Evolutionary conservation across 2,329 filamentous ascomycete species (phyloP).

Genomic region (Colletotrichum camelliae): DNA sequence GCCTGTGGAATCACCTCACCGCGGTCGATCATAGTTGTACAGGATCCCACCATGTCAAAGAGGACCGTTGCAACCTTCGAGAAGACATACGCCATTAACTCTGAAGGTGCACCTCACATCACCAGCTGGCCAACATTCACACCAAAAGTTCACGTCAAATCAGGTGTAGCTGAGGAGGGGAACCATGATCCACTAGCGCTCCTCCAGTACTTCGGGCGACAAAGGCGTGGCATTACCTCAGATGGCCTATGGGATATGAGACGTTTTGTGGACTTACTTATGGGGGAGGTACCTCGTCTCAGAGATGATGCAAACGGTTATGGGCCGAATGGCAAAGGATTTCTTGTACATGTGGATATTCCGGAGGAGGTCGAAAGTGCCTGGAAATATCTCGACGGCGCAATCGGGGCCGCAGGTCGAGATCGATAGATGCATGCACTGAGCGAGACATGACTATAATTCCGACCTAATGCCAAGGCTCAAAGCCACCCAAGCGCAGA

Average conservation of each 20-base stretch:
- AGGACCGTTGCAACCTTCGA: constrained; percentile 46
- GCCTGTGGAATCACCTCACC: constrained; percentile 25
- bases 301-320: constrained; percentile 47
- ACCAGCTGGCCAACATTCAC: constrained; percentile 18
- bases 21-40: constrained; percentile 38
- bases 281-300: constrained; percentile 48
- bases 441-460: not conserved
- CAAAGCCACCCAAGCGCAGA: not conserved
- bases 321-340: constrained; percentile 46
- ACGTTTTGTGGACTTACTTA: constrained; percentile 45
- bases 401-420: not conserved
- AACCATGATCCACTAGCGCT: not conserved
- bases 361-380: constrained; percentile 38
- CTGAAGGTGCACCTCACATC: not conserved
- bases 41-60: constrained; percentile 51
- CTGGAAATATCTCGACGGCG: constrained; percentile 26
- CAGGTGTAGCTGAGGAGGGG: not conserved
- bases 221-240: not conserved
- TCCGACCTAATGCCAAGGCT: not conserved
- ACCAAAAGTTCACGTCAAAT: not conserved
- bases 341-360: constrained; percentile 49
- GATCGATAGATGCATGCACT: not conserved
- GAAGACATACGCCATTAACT: constrained; percentile 35
- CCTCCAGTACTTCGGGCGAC: not conserved
- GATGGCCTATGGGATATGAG: constrained; percentile 38